A percentile compares a stretch with the other conserved stretches of the same genome.
phyloP scores from a whole-genome alignment of 106 monocot species.

The Dactylorhiza incarnata region DNA sequence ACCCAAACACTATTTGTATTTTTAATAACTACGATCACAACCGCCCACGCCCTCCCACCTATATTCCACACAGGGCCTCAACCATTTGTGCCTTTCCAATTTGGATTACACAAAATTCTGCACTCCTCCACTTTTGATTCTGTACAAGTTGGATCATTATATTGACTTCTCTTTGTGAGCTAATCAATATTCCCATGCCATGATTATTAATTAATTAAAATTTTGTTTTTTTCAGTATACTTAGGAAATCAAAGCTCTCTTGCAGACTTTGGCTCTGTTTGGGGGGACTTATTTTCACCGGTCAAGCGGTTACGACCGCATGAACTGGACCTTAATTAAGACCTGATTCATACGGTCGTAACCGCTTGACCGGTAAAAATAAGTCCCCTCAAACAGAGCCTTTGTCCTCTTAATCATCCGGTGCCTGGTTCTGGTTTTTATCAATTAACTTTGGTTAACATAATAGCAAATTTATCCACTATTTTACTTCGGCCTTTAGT shows the following conservation, averaged over 20 bases:
- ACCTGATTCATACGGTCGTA: too few species aligned
- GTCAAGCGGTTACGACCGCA: too few species aligned
- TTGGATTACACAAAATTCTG: not conserved
- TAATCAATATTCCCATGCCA: not conserved
- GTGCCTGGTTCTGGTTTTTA: not conserved
- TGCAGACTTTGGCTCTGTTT: too few species aligned
- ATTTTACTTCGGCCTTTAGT: not conserved
- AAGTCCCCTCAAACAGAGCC: too few species aligned
- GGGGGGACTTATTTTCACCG: too few species aligned
- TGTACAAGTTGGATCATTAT: not conserved
- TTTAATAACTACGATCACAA: too few species aligned
- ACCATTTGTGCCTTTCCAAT: not conserved
- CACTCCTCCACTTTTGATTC: not conserved
- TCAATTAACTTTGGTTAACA: not conserved
- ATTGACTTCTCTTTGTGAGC: not conserved
- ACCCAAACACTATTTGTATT: too few species aligned
- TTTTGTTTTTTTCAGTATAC: not conserved
- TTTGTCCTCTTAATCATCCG: not conserved
- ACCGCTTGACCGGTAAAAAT: too few species aligned
- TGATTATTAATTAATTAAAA: not conserved
- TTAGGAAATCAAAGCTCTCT: not conserved
- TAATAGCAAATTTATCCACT: not conserved
- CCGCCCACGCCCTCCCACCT: too few species aligned
- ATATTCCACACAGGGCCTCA: not conserved
- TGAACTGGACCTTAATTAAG: too few species aligned